Conservation (phyloP, 305 asterid species). For the Fraxinus latifolia region DNA sequence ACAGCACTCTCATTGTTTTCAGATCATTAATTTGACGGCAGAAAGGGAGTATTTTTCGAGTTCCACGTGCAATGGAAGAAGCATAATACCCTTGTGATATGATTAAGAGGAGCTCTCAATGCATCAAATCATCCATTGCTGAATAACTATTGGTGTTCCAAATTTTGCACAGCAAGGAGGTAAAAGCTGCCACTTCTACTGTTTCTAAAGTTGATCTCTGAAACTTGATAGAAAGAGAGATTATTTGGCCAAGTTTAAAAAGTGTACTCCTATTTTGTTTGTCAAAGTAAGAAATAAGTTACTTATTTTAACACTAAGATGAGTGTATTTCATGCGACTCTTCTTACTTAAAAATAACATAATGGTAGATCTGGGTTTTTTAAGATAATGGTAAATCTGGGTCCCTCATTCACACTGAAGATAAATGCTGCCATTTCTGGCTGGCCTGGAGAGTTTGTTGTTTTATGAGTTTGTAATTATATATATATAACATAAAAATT, state of each 20-base stretch:
- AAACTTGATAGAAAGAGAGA: not conserved
- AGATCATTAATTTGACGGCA: slow-evolving; percentile 2
- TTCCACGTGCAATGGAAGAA: not conserved
- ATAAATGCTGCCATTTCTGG: not conserved
- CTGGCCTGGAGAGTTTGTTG: not conserved
- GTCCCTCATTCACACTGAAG: not conserved
- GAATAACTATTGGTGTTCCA: not conserved
- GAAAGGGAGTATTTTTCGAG: not conserved
- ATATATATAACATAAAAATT: not conserved
- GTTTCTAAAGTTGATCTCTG: not conserved
- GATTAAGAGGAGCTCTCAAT: not conserved
- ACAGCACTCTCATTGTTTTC: not conserved
- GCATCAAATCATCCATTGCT: not conserved
- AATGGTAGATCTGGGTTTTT: not conserved
- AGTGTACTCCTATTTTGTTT: not conserved
- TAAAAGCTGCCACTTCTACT: not conserved
- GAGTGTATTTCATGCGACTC: not conserved
- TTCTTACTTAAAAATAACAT: not conserved
- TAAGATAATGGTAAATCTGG: not conserved
- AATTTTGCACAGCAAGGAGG: not conserved
- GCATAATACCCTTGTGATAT: not conserved
- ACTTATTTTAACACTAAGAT: not conserved
- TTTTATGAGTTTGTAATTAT: not conserved
- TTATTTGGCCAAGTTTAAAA: not conserved
- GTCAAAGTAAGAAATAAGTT: not conserved